Conservation (phyloP, 2,329 filamentous ascomycete species). For the Phyllosticta citribraziliensis region DNA sequence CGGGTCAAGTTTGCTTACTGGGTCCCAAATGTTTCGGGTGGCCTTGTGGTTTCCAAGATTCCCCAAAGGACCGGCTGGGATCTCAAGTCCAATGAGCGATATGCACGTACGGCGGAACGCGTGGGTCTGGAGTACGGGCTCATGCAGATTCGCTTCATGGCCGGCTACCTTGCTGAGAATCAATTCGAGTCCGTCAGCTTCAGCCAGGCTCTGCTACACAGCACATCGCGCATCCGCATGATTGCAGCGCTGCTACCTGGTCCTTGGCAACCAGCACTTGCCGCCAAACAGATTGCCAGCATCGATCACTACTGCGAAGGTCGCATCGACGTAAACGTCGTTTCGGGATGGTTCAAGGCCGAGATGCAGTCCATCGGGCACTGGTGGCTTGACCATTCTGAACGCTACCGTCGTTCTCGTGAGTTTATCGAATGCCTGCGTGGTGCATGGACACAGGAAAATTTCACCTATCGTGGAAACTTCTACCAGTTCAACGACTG, state of each 20-base stretch:
- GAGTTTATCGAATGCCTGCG: constrained; percentile 44
- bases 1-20: constrained; percentile 43
- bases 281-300: constrained; percentile 44
- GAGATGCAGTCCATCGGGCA: constrained; percentile 44
- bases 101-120: constrained; percentile 40
- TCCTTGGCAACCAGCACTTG: constrained; percentile 42
- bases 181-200: constrained; percentile 46
- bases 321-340: constrained; percentile 43
- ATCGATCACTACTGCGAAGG: constrained; percentile 45
- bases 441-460: constrained; percentile 42
- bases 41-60: constrained; percentile 44
- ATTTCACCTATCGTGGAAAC: constrained; percentile 41
- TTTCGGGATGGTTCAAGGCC: constrained; percentile 45
- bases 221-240: constrained; percentile 40
- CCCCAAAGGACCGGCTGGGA: constrained; percentile 42
- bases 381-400: constrained; percentile 46
- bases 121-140: constrained; percentile 44
- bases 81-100: constrained; percentile 38
- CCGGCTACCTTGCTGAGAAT: constrained; percentile 38
- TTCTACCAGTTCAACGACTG: constrained; percentile 46
- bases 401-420: constrained; percentile 40
- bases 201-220: constrained; percentile 40
- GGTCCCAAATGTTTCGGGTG: constrained; percentile 46
- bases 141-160: constrained; percentile 45
- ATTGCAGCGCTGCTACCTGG: constrained; percentile 44